These are phyloP conservation scores for Tricholoma bakamatsutake DNA, from an alignment of 768 basidiomycete genomes.

Conservation along the genomic window DNA sequence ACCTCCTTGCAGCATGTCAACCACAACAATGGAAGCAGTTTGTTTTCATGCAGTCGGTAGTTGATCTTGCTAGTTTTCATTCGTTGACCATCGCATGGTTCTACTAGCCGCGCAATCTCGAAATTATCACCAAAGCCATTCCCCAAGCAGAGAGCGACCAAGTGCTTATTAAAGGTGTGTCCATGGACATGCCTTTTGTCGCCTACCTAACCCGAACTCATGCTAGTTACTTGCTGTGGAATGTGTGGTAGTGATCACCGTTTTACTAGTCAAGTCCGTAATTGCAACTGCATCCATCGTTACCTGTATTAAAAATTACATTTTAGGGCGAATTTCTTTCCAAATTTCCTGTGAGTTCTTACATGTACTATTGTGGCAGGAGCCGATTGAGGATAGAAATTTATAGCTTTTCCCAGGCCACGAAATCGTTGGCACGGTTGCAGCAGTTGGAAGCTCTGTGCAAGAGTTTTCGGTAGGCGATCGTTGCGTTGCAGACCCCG, in stretches of 20 bases:
- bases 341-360: conserved; percentile 53
- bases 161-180: conserved; percentile 53
- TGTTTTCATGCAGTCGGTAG: conserved; percentile 58
- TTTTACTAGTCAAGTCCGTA: conserved; percentile 40
- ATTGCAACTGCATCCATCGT: neutral
- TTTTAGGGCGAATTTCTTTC: conserved; percentile 58
- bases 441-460: conserved; percentile 46
- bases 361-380: neutral
- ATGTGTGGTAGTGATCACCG: conserved; percentile 64
- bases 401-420: conserved; percentile 39
- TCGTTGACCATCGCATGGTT: neutral
- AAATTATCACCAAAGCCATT: conserved; percentile 45
- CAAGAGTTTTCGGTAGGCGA: conserved; percentile 57
- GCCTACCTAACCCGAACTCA: neutral
- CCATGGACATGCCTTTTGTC: neutral
- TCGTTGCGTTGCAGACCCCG: conserved; percentile 60
- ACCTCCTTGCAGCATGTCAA: conserved; percentile 4
- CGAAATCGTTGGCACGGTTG: conserved; percentile 26
- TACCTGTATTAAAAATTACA: conserved; percentile 1
- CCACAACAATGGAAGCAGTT: conserved; percentile 64
- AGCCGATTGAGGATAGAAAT: neutral
- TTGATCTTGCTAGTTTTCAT: neutral
- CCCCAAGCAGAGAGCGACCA: conserved; percentile 49
- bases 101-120: conserved; percentile 42
- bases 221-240: conserved; percentile 32